These are phyloP conservation scores for Rhizopus arrhizus DNA, from an alignment of 371 early-diverging fungal species.

Conservation along the genomic window DNA sequence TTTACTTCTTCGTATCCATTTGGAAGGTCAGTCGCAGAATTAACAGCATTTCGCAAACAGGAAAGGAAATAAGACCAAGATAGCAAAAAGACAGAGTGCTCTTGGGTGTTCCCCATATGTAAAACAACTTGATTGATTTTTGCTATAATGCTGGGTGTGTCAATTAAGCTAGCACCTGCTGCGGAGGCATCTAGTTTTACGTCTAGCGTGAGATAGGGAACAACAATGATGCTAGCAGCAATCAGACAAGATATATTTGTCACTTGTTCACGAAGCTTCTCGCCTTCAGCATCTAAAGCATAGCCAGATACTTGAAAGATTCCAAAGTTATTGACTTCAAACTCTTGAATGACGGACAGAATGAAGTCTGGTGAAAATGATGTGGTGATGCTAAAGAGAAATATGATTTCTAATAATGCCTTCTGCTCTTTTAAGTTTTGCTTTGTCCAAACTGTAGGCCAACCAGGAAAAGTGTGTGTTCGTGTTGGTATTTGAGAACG, in stretches of 20 bases:
- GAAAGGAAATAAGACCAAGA: conserved; percentile 48
- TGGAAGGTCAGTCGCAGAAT: conserved; percentile 6
- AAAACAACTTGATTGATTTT: conserved; percentile 36
- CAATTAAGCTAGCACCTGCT: conserved; percentile 6
- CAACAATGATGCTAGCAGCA: conserved; percentile 16
- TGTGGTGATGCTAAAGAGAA: conserved; percentile 25
- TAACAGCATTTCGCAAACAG: conserved; percentile 19
- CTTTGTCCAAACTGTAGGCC: conserved; percentile 36
- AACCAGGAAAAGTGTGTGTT: conserved; percentile 8
- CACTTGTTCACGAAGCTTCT: conserved; percentile 25
- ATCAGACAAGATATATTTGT: conserved; percentile 29
- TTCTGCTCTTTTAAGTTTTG: conserved; percentile 47
- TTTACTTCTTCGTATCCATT: conserved; percentile 19
- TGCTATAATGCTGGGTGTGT: conserved; percentile 26
- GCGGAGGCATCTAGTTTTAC: conserved; percentile 8
- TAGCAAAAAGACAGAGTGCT: conserved; percentile 40
- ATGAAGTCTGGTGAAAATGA: conserved; percentile 22
- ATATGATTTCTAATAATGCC: conserved; percentile 42
- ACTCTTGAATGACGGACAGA: conserved; percentile 38
- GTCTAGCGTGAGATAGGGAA: conserved; percentile 8
- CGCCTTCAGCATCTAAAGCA: conserved; percentile 38
- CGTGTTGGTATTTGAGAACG: conserved; percentile 28
- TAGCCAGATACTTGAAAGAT: conserved; percentile 32
- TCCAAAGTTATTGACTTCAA: conserved; percentile 46
- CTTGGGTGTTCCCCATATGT: conserved; percentile 30